Evolutionary conservation across 768 basidiomycete genomes (phyloP).

Genomic region (Boletus rubroflammeus): DNA sequence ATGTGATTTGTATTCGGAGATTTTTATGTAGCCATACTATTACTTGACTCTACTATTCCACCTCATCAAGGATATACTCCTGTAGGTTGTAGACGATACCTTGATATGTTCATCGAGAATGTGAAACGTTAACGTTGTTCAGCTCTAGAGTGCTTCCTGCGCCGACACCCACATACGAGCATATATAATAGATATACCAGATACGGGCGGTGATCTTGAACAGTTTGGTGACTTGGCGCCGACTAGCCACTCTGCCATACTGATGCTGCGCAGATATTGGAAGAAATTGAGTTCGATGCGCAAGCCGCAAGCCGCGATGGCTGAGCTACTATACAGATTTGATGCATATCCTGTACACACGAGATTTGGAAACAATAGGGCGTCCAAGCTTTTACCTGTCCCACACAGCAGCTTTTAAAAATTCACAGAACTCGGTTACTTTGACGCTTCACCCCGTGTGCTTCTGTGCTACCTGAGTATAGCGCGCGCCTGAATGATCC

Average conservation of each 20-base stretch:
- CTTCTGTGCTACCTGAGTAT: background rate
- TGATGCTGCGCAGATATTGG: too few species aligned
- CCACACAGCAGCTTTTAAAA: too few species aligned
- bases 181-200: background rate
- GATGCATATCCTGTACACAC: too few species aligned
- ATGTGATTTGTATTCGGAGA: background rate
- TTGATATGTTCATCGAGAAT: too few species aligned
- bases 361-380: too few species aligned
- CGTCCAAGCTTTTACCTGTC: too few species aligned
- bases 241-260: background rate
- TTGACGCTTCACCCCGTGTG: background rate
- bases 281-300: background rate
- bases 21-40: constrained; percentile 1
- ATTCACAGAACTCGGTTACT: background rate
- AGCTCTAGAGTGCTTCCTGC: background rate
- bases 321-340: background rate
- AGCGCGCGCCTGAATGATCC: background rate
- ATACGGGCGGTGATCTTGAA: background rate
- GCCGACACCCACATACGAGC: background rate
- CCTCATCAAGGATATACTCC: background rate
- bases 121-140: background rate
- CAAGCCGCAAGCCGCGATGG: background rate
- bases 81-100: background rate
- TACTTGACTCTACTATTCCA: background rate
- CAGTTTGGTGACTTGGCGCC: background rate